phyloP scores from a whole-genome alignment of 2,329 filamentous ascomycete species.

The Neofusicoccum laricinum region DNA sequence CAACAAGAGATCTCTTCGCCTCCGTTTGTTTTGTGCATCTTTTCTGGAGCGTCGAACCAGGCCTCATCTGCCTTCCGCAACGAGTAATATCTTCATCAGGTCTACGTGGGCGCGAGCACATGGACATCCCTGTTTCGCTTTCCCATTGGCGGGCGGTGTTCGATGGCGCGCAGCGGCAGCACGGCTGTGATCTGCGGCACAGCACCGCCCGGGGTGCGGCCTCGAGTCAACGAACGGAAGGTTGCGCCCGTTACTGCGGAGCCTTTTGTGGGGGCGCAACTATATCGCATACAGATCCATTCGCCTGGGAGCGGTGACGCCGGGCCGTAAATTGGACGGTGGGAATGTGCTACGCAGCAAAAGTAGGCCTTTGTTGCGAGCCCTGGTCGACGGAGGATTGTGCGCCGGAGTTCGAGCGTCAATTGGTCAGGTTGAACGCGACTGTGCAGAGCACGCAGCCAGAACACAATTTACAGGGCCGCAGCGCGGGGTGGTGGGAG shows the following conservation, averaged over 20 bases:
- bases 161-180: background rate
- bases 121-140: background rate
- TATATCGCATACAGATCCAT: background rate
- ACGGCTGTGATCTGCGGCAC: constrained; percentile 9
- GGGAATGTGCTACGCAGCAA: background rate
- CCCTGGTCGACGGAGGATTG: background rate
- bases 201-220: background rate
- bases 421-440: background rate
- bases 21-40: background rate
- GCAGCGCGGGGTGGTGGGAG: background rate
- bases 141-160: background rate
- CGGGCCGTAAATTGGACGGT: background rate
- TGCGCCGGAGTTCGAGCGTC: background rate
- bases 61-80: background rate
- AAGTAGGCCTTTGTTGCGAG: background rate
- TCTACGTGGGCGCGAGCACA: background rate
- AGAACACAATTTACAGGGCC: background rate
- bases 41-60: background rate
- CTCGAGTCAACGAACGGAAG: background rate
- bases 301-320: background rate
- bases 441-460: background rate
- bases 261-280: background rate
- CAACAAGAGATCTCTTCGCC: background rate
- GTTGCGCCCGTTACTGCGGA: background rate
- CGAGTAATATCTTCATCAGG: background rate